Percentiles rank a stretch among this genome's conserved stretches.
These are phyloP conservation scores for apple (Malus domestica) DNA, from an alignment of 306 rosid genomes.

Conservation along the genomic window DNA sequence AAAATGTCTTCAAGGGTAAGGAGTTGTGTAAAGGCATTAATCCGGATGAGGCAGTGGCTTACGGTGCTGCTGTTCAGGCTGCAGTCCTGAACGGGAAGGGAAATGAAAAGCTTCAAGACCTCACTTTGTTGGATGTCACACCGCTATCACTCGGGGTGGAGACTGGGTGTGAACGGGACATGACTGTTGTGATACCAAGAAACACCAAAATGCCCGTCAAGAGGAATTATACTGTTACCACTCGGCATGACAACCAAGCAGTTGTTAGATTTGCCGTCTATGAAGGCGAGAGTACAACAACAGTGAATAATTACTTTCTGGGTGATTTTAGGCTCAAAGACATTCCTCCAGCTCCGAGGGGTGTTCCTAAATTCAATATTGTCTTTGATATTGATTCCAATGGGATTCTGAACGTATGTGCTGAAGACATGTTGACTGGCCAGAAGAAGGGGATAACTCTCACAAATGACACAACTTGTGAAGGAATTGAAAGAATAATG, in stretches of 20 bases:
- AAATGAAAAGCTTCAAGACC: not conserved
- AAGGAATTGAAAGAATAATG: not conserved
- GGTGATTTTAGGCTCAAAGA: not conserved
- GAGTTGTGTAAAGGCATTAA: not conserved
- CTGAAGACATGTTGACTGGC: not conserved
- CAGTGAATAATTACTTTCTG: not conserved
- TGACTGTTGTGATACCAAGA: not conserved
- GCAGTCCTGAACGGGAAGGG: not conserved
- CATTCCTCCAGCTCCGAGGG: not conserved
- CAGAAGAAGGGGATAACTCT: not conserved
- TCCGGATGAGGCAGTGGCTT: not conserved
- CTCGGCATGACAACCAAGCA: not conserved
- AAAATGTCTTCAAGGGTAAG: not conserved
- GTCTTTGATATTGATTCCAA: not conserved
- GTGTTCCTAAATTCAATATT: not conserved
- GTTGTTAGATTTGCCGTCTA: not conserved
- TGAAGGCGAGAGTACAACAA: conserved; percentile 1
- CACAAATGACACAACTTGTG: not conserved
- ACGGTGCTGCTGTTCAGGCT: not conserved
- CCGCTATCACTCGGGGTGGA: not conserved
- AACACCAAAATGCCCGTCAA: not conserved
- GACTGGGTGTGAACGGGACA: not conserved
- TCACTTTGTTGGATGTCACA: not conserved
- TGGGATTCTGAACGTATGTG: not conserved
- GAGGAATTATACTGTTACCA: not conserved